phyloP scores from a whole-genome alignment of 2,329 filamentous ascomycete species.

The Alternaria sp. region DNA sequence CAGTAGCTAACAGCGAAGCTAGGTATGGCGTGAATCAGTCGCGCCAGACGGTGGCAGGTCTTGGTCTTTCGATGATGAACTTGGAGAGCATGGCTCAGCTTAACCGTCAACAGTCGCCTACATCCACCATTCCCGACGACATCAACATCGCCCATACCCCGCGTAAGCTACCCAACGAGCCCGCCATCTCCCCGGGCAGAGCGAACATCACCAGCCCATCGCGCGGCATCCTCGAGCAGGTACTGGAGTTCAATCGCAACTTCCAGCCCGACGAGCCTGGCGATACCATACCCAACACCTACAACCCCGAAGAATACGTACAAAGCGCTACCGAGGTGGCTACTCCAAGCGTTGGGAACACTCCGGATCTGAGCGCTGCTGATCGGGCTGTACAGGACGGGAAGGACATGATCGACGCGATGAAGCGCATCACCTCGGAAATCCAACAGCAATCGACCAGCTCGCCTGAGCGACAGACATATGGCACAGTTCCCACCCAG shows the following conservation, averaged over 20 bases:
- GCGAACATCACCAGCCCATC: slow-evolving; percentile 23
- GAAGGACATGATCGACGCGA: slow-evolving; percentile 41
- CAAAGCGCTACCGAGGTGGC: slow-evolving; percentile 57
- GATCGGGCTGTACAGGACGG: slow-evolving; percentile 47
- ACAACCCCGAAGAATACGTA: slow-evolving; percentile 49
- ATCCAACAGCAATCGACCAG: slow-evolving; percentile 25
- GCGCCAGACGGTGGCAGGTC: slow-evolving; percentile 32
- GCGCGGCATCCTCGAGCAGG: slow-evolving; percentile 30
- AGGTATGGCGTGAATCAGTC: slow-evolving; percentile 30
- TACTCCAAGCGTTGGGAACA: slow-evolving; percentile 53
- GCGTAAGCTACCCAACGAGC: slow-evolving; percentile 23
- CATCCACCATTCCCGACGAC: slow-evolving; percentile 40
- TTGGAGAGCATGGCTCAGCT: slow-evolving; percentile 26
- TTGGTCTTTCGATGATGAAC: slow-evolving; percentile 44
- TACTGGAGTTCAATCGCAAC: slow-evolving; percentile 39
- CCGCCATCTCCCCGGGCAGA: slow-evolving; percentile 20
- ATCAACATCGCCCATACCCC: slow-evolving; percentile 19
- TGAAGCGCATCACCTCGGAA: slow-evolving; percentile 33
- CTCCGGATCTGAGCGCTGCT: slow-evolving; percentile 47
- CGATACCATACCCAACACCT: slow-evolving; percentile 46
- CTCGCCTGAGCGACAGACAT: slow-evolving; percentile 22
- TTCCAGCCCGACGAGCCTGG: slow-evolving; percentile 41
- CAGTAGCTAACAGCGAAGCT: slow-evolving; percentile 29
- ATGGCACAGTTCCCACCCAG: slow-evolving; percentile 28
- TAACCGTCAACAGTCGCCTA: slow-evolving; percentile 38